Evolutionary conservation across 257 asterid genomes (phyloP), one percentile per base, ranked within the genome.

Genomic region (Capsicum pubescens): DNA sequence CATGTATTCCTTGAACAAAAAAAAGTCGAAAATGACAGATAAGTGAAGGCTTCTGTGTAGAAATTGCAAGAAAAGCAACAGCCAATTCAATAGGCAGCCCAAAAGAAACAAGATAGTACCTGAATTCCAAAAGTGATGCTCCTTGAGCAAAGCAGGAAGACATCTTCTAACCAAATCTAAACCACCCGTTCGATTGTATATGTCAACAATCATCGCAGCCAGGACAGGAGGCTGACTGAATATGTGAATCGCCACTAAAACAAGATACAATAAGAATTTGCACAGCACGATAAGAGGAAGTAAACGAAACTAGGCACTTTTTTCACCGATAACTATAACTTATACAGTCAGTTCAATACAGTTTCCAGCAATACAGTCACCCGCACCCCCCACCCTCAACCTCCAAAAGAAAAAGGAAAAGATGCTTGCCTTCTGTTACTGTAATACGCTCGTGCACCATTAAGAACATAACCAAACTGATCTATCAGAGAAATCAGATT

Each of bases 181-280:
- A 80, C 94, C 99, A 11, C 91, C 88, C 2, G 97, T 93, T 32
- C 85, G 87, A 35, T 87, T 79, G 88, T 88, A 94, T 90, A 93
- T 82, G 76, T 92, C 98, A 13, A 84, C 59, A 19, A 94, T 89
- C 99, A 96, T 96, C 67, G 97, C 92, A 88, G 97, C 92, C 80
- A 94, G 84, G 17, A 96, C 86, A n/a, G 98, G 99, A 82, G 98
- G 98, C 81, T 94, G 94, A 87, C 99, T 96, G 96, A 85, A 85
- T 79, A 68, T 7, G 64, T 52, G 57, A 42, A 66, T 12, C 10
- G 32, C 60, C 14, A 56, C 17, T 55, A 55, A 17, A 17, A 55
- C 17, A 64, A 64, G 46, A 54, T 56, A 32, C 83, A 39, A 35
- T 79, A 16, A 13, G 56, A 5, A 55, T 79, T 6, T 56, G 10